Base-by-base conservation (phyloP, 306 rosid genomes). In the Fragaria nilgerrensis region DNA sequence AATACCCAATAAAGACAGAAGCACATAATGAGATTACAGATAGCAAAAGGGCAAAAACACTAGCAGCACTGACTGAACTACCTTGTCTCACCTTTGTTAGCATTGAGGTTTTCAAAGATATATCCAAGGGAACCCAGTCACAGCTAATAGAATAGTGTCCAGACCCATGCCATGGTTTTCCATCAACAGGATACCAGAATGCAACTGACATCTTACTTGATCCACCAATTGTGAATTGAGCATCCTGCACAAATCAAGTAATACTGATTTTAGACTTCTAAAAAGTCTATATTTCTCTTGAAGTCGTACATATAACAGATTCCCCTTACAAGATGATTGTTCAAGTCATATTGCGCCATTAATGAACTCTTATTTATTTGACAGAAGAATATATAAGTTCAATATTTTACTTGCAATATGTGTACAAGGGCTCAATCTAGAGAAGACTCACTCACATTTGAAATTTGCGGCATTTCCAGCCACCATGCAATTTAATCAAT, bases 151-250 rank as follows among this genome's bases (percentile, higher is more conserved):
- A 84, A 79, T 85, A 95, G 90, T 95, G 98, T 55, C 92, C 97
- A 12, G 98, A 90, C 15, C 93, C 97, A 78, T 83, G 96, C 98
- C 98, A 95, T 39, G 98, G 90, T 39, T 89, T 71, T 69, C 83
- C 89, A 73, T 89, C 95, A 45, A 83, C 82, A 11, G 98, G 98
- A 77, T 90, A 92, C 98, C 98, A 95, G 83, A 92, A 90, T 85
- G 96, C 98, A 23, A 84, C 95, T 36, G 98, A 89, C 93, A 92
- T 89, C 88, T 88, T 88, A 76, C 96, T 92, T 49, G 92, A 77
- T 82, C 85, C 91, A 9, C 96, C 95, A 43, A 95, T 89, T 17
- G 87, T 88, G 61, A 95, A 95, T 79, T 95, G 96, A 71, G 86
- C 93, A 80, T 95, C 98, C 98, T 95, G 92, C 89, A 83, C 74